Percentiles rank a stretch among this genome's conserved stretches.
Conservation (phyloP, 2,329 filamentous ascomycete species). For the Colletotrichum sp. region DNA sequence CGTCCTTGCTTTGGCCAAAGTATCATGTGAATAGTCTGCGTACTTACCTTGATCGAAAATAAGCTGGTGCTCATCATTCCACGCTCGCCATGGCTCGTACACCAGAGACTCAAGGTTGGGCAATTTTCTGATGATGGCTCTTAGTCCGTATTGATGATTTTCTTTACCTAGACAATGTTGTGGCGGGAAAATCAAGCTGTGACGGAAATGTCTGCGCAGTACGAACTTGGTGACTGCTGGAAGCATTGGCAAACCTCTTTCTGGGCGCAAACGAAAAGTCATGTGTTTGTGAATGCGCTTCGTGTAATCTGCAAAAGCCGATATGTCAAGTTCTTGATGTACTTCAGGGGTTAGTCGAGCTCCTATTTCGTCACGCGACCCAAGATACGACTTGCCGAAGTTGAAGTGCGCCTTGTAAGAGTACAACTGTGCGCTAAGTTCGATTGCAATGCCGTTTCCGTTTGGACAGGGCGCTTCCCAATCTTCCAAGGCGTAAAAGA, state of each 20-base stretch:
- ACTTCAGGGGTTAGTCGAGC: neutral
- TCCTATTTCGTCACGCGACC: neutral
- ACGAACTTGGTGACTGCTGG: neutral
- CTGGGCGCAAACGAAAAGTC: neutral
- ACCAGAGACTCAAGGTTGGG: neutral
- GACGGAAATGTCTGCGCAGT: neutral
- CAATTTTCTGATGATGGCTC: neutral
- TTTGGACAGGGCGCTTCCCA: neutral
- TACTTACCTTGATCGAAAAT: neutral
- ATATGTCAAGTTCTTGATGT: neutral
- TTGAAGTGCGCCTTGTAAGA: neutral
- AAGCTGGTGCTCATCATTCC: neutral
- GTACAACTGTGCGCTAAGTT: neutral
- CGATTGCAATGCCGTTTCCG: neutral
- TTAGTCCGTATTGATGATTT: too few relatives aligned
- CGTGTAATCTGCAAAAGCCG: neutral
- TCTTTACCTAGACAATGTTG: too few relatives aligned
- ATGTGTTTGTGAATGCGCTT: neutral
- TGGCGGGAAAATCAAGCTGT: neutral
- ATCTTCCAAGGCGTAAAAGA: neutral
- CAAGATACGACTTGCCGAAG: neutral
- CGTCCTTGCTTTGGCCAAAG: neutral
- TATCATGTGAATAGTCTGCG: neutral
- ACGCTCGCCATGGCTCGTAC: neutral
- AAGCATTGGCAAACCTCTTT: neutral